Base-by-base conservation (phyloP, 2,329 filamentous ascomycete genomes). In the Furcasterigmium furcatum region DNA sequence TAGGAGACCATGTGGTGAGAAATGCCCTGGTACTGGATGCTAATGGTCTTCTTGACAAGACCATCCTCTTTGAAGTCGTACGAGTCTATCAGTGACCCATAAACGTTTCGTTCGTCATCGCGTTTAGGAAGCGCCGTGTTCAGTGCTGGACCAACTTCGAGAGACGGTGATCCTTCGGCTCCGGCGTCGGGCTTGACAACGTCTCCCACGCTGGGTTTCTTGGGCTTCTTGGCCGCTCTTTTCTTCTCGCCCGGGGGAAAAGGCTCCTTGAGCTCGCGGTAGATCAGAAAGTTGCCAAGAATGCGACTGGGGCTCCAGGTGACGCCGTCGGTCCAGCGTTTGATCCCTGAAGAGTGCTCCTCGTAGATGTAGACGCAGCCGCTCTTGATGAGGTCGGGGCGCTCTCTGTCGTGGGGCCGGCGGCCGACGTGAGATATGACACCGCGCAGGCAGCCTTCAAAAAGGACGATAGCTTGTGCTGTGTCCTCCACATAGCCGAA, bases 291-390 rank as follows among this genome's bases (percentile, higher is more conserved):
- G 61, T 94, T 94, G 47, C 85, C 86, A 40, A 92, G 73, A 40
- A 95, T 92, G 14, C 87, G 84, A 64, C 85, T 95, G 0, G 91
- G 91, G 55, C 88, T 95, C 91, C 91, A 96, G 7, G 86, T 85
- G 10, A 92, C 82, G 13, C 91, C 91, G 55, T 96, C 91, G 0
- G 91, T 96, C 91, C 91, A 96, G 46, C 91, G 79, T 70, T 95
- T 95, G 68, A 96, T 95, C 5, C 90, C 90, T 0, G 91, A 95
- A 0, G 88, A 85, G 50, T 89, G 85, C 63, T 96, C 90, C 59
- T 95, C 90, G 64, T 96, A 96, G 53, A 96, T 88, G 66, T 96
- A 94, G 39, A 96, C 80, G 54, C 87, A 86, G 29, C 91, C 91
- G 55, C 89, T 95, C 54, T 80, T 80, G 60, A 96, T 94, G 43